Base-by-base conservation (phyloP, 164 flowering plant genomes). In the Vitis rupestris region DNA sequence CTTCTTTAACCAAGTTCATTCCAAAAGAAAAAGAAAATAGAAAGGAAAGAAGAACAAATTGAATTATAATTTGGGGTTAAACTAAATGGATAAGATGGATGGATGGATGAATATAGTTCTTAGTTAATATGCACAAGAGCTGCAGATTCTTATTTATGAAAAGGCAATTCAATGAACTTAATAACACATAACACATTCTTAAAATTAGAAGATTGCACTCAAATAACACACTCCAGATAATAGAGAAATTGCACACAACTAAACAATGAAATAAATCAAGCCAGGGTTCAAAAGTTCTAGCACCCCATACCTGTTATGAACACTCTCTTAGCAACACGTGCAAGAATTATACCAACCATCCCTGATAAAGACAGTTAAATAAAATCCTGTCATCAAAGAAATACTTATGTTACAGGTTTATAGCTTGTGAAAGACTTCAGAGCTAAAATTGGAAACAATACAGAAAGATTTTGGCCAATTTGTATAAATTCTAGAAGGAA, bases 291-390 rank as follows among this genome's bases (percentile, higher is more conserved):
- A 13, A 10, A 37, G 44, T 37, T 17, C 16, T 10, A 15, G 12
- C 19, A 37, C 54, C 10, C 5, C 19, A 58, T 76, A 94, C 99
- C 99, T 62, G 97, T 91, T 59, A 94, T 61, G 81, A 83, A 91
- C 47, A 92, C 86, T 19, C 84, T 82, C 75, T 84, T 82, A 61
- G 97, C 99, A 82, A 79, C 89, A 73, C 81, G 86, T 23, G 97
- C 90, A 62, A 92, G 88, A 72, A 94, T 54, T 69, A 94, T 78
- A 51, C 97, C 95, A 64, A 83, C 90, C 84, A 92, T 73, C 72
- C 99, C 99, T 94, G 91, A 57, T 57, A 74, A 73, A 75, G 64
- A 74, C 15, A 79, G 30, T 53, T 16, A 71, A 70, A 75, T 9
- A 74, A 67, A 64, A 58, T 53, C 65, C 59, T 72, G 76, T 77